Evolutionary conservation across 257 asterid species (phyloP).

Genomic region (Solanum raphanifolium): DNA sequence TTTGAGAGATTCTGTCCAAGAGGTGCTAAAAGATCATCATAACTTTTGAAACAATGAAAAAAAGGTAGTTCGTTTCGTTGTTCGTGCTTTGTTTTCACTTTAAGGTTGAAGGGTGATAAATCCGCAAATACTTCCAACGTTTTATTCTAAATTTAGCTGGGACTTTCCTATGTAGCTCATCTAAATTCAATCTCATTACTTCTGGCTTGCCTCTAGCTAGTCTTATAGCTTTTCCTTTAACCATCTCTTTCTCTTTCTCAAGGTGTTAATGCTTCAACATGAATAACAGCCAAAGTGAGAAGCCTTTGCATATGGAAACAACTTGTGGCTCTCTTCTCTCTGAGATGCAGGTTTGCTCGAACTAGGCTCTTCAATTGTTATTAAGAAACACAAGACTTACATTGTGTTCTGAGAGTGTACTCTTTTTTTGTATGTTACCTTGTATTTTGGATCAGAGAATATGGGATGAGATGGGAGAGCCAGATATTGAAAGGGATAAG

Average conservation of each 20-base stretch:
- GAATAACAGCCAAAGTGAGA: conserved; percentile 6
- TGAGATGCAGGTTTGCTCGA: conserved; percentile 62
- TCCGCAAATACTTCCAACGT: background rate
- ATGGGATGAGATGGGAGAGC: conserved; percentile 93
- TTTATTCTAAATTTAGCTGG: background rate
- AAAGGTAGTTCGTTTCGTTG: background rate
- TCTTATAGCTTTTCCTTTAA: background rate
- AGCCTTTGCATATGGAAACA: conserved; percentile 42
- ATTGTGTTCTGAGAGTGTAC: background rate
- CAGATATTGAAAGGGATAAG: conserved; percentile 58
- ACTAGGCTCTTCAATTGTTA: background rate
- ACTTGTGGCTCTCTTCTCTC: conserved; percentile 59
- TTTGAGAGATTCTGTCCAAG: background rate
- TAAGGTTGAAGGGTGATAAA: background rate
- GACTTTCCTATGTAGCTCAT: background rate
- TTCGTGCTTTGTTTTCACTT: background rate
- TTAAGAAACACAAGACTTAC: background rate
- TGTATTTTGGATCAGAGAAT: conserved; percentile 47
- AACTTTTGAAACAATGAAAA: background rate
- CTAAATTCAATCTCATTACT: background rate
- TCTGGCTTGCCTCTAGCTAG: background rate
- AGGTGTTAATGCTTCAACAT: conserved; percentile 11
- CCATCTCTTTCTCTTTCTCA: background rate
- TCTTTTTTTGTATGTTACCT: background rate
- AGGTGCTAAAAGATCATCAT: background rate